A percentile compares a stretch with the other conserved stretches of the same genome.
These are phyloP conservation scores for Kuraishia piskuri DNA, from an alignment of 805 yeast species.

Conservation along the genomic window DNA sequence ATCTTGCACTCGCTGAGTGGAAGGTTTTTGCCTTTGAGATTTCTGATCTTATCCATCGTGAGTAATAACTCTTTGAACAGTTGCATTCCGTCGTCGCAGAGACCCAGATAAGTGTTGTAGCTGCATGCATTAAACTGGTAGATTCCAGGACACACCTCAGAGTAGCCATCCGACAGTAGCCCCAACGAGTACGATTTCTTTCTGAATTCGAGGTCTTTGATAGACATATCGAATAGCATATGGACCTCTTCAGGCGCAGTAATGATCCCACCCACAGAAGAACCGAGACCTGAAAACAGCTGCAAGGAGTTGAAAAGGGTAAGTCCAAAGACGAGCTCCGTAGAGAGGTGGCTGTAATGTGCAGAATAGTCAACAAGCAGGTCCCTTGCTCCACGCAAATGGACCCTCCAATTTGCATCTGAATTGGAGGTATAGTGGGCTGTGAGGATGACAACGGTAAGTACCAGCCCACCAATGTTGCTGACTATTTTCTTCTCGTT, in stretches of 20 bases:
- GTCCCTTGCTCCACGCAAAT: slow-evolving; percentile 56
- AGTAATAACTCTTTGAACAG: slow-evolving; percentile 15
- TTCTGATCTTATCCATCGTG: slow-evolving; percentile 5
- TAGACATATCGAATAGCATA: neutral
- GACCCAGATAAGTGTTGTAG: slow-evolving; percentile 20
- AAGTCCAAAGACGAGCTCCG: slow-evolving; percentile 13
- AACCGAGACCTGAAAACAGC: slow-evolving; percentile 44
- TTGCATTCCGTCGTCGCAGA: slow-evolving; percentile 17
- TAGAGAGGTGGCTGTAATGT: slow-evolving; percentile 4
- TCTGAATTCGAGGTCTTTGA: neutral
- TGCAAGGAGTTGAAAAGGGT: slow-evolving; percentile 39
- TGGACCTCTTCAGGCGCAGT: neutral
- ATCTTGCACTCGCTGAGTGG: neutral
- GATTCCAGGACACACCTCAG: neutral
- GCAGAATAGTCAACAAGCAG: slow-evolving; percentile 33
- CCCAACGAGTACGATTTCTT: neutral
- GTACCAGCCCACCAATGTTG: slow-evolving; percentile 51
- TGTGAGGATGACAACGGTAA: slow-evolving; percentile 60
- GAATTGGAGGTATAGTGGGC: slow-evolving; percentile 47
- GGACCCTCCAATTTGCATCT: slow-evolving; percentile 52
- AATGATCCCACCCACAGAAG: slow-evolving; percentile 41
- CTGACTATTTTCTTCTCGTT: slow-evolving; percentile 15
- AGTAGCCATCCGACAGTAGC: neutral
- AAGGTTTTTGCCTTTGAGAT: slow-evolving; percentile 1
- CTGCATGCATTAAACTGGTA: neutral